Evolutionary conservation across 768 basidiomycete genomes (phyloP).

Genomic region (Grammothele lineata): DNA sequence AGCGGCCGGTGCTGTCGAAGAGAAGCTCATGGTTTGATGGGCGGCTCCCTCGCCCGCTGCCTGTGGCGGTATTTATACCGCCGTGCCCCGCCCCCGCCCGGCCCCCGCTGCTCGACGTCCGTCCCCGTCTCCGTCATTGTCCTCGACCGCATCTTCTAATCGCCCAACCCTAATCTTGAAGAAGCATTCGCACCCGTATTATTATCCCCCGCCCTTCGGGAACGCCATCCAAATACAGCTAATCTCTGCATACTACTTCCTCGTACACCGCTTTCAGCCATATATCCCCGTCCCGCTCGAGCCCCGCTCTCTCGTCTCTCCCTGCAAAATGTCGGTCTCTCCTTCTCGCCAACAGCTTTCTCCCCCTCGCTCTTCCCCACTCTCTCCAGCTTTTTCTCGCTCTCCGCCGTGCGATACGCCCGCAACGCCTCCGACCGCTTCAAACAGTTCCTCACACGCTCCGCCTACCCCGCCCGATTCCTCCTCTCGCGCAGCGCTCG

Average conservation of each 20-base stretch:
- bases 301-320: background rate
- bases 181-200: background rate
- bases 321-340: slow-evolving; percentile 9
- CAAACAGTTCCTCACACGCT: background rate
- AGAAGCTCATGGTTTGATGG: slow-evolving; percentile 17
- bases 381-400: slow-evolving; percentile 10
- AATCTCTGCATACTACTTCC: slow-evolving; percentile 17
- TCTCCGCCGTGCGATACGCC: slow-evolving; percentile 10
- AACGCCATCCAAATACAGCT: slow-evolving; percentile 12
- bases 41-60: slow-evolving; percentile 7
- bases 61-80: slow-evolving; percentile 13
- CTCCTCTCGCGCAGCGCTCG: slow-evolving; percentile 1
- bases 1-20: slow-evolving; percentile 14
- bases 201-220: slow-evolving; percentile 1
- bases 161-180: slow-evolving; percentile 7
- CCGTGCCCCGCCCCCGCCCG: slow-evolving; percentile 11
- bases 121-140: background rate
- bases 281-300: background rate
- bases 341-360: slow-evolving; percentile 11
- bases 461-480: slow-evolving; percentile 15
- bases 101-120: slow-evolving; percentile 5
- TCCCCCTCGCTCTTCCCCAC: slow-evolving; percentile 10
- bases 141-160: background rate
- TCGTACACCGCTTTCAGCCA: background rate
- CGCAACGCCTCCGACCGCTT: slow-evolving; percentile 6